A percentile compares a stretch with the other conserved stretches of the same genome.
phyloP scores from a whole-genome alignment of 2,329 filamentous ascomycete species.

The Apiospora pterosperma region DNA sequence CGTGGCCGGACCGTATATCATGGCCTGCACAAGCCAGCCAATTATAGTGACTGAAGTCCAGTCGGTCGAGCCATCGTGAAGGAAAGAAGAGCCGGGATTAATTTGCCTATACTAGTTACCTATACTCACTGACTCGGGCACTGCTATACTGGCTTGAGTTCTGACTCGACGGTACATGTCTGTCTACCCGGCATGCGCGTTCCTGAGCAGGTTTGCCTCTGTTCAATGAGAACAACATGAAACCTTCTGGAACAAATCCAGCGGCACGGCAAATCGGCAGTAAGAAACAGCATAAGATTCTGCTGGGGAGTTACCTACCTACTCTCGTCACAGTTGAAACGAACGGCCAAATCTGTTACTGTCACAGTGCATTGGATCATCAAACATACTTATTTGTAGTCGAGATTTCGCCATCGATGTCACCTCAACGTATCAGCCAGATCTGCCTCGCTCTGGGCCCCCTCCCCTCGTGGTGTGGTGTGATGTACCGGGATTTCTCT shows the following conservation, averaged over 20 bases:
- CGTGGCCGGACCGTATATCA: background rate
- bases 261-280: background rate
- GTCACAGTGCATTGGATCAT: slow-evolving; percentile 1
- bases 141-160: background rate
- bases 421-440: background rate
- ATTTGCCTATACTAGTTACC: too few relatives aligned
- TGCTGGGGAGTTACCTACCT: background rate
- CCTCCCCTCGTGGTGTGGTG: slow-evolving; percentile 1
- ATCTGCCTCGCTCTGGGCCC: background rate
- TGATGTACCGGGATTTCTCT: background rate
- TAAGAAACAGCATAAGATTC: background rate
- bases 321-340: slow-evolving; percentile 1
- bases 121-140: background rate
- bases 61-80: background rate
- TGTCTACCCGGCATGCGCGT: background rate
- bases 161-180: background rate
- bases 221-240: background rate
- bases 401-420: slow-evolving; percentile 3
- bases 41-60: background rate
- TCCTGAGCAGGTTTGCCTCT: background rate
- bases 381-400: background rate
- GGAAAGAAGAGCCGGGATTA: background rate
- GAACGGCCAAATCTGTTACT: background rate
- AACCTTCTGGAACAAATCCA: slow-evolving; percentile 1
- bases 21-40: background rate